Base-by-base conservation (phyloP, 306 rosid species). In the Cicer judaicum region DNA sequence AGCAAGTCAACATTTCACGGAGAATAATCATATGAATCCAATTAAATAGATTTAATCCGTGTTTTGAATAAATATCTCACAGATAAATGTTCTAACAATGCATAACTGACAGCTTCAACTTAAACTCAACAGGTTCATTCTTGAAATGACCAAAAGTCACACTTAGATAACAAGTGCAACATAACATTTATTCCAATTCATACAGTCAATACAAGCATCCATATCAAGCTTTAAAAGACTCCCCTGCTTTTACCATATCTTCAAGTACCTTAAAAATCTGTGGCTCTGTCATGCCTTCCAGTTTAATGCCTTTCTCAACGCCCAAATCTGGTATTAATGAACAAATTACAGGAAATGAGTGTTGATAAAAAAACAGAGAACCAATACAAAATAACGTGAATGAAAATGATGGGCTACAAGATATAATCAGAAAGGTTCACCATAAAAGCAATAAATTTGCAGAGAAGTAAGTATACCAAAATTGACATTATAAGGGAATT, bases 181-280 rank as follows among this genome's bases (percentile, higher is more conserved):
- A 61, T 9, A 34, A 48, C 66, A 75, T 83, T 90, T 88, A 87
- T 84, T 93, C 80, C 77, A 61, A 55, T 78, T 76, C 75, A 52
- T 8, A 57, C 42, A 41, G 73, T 71, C 21, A 64, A 63, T 52
- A 57, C 41, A 53, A 66, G 82, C 61, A 60, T 78, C 53, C 63
- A 64, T 18, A 73, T 86, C 84, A 84, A 49, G 80, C 89, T 79
- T 88, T 91, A 19, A 83, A 72, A 19, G 92, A 77, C 76, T 80
- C 79, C 74, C 97, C 92, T 0, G 78, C 93, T 82, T 88, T 92
- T 7, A 68, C 93, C 34, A 94, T 83, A 61, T 91, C 93, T 86
- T 94, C 89, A 6, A 91, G 96, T 15, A 92, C 88, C 92, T 94
- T 94, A 4, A 62, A 82, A 83, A 94, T 94, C 63, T 90, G 96